Conservation (phyloP, 495 filamentous ascomycete species). For the Bacidia gigantensis region DNA sequence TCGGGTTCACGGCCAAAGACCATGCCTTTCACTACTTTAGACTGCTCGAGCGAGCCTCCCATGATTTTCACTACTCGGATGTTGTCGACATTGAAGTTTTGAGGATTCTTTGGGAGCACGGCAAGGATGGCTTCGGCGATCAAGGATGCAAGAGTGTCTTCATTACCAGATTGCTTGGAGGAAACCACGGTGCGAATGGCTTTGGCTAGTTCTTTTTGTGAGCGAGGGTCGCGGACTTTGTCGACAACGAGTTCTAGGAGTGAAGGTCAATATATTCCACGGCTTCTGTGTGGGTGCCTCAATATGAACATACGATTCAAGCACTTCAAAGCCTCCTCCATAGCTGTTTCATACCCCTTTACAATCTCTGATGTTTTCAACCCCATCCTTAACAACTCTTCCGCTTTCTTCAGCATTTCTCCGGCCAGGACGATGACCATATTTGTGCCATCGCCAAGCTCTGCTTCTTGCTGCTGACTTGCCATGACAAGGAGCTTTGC, state of each 20-base stretch:
- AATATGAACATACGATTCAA: constrained; percentile 67
- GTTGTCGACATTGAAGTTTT: constrained; percentile 99
- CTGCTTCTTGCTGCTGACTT: constrained; percentile 93
- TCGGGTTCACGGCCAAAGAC: constrained; percentile 90
- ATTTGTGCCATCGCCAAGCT: constrained; percentile 99
- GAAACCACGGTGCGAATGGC: constrained; percentile 90
- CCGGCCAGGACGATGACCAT: constrained; percentile 92
- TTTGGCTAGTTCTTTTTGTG: constrained; percentile 74
- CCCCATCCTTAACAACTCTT: constrained; percentile 88
- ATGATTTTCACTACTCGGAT: constrained; percentile 99
- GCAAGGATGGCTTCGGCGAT: constrained; percentile 89
- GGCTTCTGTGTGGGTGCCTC: too few relatives aligned
- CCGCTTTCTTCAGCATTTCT: constrained; percentile 92
- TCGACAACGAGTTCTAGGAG: constrained; percentile 69
- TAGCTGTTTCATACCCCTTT: constrained; percentile 87
- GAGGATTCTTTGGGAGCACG: constrained; percentile 92
- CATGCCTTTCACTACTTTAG: constrained; percentile 93
- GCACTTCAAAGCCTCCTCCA: constrained; percentile 67
- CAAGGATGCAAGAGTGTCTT: constrained; percentile 70
- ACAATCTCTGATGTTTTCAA: constrained; percentile 95
- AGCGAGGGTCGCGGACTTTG: constrained; percentile 70
- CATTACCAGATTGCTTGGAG: constrained; percentile 88
- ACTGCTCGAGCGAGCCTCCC: constrained; percentile 89
- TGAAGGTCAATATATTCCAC: background rate
- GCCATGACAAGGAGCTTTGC: constrained; percentile 99